Evolutionary conservation across 2,329 filamentous ascomycete species (phyloP).

Genomic region (Beauveria brongniartii): DNA sequence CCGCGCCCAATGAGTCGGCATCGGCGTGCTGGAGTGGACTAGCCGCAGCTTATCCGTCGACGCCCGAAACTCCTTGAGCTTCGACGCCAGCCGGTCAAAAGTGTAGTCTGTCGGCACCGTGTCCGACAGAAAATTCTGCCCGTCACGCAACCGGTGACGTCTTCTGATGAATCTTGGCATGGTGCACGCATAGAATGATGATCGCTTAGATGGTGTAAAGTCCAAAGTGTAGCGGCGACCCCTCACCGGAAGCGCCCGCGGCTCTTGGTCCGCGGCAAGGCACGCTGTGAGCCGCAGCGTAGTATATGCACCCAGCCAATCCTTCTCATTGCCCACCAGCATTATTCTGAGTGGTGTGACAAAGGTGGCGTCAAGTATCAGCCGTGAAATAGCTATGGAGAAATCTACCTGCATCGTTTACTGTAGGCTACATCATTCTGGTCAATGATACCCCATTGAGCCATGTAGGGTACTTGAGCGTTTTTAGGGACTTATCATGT

Average conservation of each 20-base stretch:
- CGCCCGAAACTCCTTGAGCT: constrained; percentile 36
- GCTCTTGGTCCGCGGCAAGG: background rate
- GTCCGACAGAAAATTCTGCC: background rate
- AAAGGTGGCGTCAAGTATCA: too few relatives aligned
- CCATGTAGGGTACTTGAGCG: too few relatives aligned
- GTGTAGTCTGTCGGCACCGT: background rate
- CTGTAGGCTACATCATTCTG: too few relatives aligned
- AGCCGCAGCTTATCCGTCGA: constrained; percentile 37
- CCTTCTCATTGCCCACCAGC: too few relatives aligned
- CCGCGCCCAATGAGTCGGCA: background rate
- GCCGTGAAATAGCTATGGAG: too few relatives aligned
- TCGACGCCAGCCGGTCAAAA: constrained; percentile 24
- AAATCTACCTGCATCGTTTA: too few relatives aligned
- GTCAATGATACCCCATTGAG: too few relatives aligned
- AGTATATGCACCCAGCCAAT: too few relatives aligned
- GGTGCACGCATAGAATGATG: background rate
- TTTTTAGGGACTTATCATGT: too few relatives aligned
- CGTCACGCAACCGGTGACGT: background rate
- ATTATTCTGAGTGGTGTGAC: too few relatives aligned
- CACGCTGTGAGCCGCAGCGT: background rate
- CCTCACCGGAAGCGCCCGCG: background rate
- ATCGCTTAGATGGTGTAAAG: background rate
- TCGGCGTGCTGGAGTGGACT: constrained; percentile 24
- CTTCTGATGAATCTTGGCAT: background rate
- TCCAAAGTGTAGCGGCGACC: background rate